These are phyloP conservation scores for Coprinellus micaceus DNA, from an alignment of 768 basidiomycete genomes.

Conservation along the genomic window DNA sequence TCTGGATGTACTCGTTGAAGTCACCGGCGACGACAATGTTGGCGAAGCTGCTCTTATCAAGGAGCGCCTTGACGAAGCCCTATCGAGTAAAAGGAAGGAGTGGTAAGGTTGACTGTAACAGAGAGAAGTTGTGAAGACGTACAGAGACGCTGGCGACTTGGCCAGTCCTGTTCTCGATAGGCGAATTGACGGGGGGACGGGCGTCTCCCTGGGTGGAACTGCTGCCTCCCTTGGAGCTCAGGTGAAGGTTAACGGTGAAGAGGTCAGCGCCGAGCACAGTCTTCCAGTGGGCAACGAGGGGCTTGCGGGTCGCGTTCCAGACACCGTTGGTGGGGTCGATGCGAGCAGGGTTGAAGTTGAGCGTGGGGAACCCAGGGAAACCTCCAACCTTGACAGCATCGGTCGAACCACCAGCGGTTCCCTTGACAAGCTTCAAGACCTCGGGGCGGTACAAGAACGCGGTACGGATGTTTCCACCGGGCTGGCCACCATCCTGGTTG, in stretches of 20 bases:
- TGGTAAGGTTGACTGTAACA: background rate
- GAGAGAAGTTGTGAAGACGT: conserved; percentile 15
- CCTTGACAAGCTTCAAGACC: conserved; percentile 43
- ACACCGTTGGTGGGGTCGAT: conserved; percentile 54
- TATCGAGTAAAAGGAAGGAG: conserved; percentile 17
- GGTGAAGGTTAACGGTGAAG: conserved; percentile 60
- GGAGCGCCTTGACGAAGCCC: conserved; percentile 46
- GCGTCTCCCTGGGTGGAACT: conserved; percentile 53
- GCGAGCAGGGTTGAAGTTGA: conserved; percentile 59
- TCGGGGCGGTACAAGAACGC: conserved; percentile 56
- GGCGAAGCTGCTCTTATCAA: conserved; percentile 39
- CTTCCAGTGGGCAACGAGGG: conserved; percentile 55
- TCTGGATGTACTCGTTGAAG: conserved; percentile 58
- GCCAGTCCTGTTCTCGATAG: conserved; percentile 41
- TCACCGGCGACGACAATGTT: conserved; percentile 56
- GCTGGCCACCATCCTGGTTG: conserved; percentile 54
- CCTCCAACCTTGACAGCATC: conserved; percentile 38
- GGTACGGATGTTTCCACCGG: conserved; percentile 61
- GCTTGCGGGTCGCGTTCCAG: conserved; percentile 57
- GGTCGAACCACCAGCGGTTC: conserved; percentile 45
- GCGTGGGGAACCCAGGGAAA: conserved; percentile 27
- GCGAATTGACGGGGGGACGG: conserved; percentile 55
- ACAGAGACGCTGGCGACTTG: conserved; percentile 54
- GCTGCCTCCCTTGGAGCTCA: conserved; percentile 55
- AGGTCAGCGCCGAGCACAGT: conserved; percentile 41